phyloP scores from a whole-genome alignment of 106 monocot species.

The Dendrobium nobile region DNA sequence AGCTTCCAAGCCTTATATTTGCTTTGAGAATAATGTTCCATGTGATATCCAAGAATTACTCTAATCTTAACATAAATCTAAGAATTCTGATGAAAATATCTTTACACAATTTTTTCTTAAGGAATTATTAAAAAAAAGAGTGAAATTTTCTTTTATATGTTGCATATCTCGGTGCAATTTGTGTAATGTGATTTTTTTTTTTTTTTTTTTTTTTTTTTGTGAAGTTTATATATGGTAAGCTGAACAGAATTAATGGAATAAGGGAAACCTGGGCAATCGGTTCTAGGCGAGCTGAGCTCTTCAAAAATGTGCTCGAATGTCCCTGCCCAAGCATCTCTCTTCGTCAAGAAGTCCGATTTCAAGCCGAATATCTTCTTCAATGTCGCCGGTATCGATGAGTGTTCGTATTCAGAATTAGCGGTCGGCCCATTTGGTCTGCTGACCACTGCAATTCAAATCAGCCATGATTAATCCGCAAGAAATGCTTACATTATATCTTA shows the following conservation, averaged over 20 bases:
- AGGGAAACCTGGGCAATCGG: slow-evolving; percentile 51
- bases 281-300: slow-evolving; percentile 47
- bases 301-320: slow-evolving; percentile 53
- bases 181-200: too few relatives aligned
- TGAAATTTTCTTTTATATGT: too few relatives aligned
- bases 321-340: slow-evolving; percentile 80
- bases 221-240: neutral
- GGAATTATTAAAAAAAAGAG: too few relatives aligned
- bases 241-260: neutral
- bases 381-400: slow-evolving; percentile 84
- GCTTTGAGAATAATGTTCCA: neutral
- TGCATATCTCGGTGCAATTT: too few relatives aligned
- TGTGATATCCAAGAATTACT: too few relatives aligned
- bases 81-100: too few relatives aligned
- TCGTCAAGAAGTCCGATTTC: slow-evolving; percentile 45
- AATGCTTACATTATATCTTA: neutral
- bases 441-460: slow-evolving; percentile 33
- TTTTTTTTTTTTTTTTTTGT: too few relatives aligned
- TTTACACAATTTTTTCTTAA: too few relatives aligned
- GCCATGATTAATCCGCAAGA: neutral
- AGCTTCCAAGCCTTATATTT: too few relatives aligned
- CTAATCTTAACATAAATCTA: too few relatives aligned
- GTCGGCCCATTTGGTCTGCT: slow-evolving; percentile 48
- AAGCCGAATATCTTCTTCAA: slow-evolving; percentile 73
- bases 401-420: slow-evolving; percentile 60